Evolutionary conservation across 1,284 basidiomycete genomes (phyloP).

Genomic region (Microbotryum intermedium): DNA sequence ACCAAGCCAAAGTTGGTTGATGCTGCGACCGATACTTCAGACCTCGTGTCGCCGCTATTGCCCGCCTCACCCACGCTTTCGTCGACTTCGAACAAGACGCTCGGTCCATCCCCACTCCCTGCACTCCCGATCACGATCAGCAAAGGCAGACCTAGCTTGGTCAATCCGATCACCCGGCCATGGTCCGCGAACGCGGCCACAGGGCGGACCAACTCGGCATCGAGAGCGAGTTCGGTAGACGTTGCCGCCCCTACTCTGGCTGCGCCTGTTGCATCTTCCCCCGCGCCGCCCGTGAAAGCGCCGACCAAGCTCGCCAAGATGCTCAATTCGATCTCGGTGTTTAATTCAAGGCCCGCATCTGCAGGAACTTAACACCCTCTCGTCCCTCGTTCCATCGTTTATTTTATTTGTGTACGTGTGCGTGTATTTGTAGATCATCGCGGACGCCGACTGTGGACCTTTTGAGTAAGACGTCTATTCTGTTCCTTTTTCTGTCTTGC

Average conservation of each 20-base stretch:
- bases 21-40: constrained; percentile 23
- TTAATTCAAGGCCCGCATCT: constrained; percentile 6
- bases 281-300: neutral
- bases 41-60: constrained; percentile 6
- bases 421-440: too few relatives aligned
- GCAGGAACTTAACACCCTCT: too few relatives aligned
- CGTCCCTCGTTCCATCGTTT: too few relatives aligned
- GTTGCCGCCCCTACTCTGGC: neutral
- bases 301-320: constrained; percentile 26
- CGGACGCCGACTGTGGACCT: too few relatives aligned
- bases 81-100: neutral
- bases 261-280: neutral
- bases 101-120: neutral
- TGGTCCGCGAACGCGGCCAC: neutral
- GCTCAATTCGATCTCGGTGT: constrained; percentile 26
- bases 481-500: too few relatives aligned
- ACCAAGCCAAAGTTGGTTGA: constrained; percentile 20
- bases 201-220: neutral
- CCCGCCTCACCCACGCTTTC: neutral
- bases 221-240: neutral
- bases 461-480: too few relatives aligned
- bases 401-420: too few relatives aligned
- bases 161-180: neutral
- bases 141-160: neutral
- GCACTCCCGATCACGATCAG: neutral